Base-by-base conservation (phyloP, 345 rosid species). In the Eutrema japonicum region DNA sequence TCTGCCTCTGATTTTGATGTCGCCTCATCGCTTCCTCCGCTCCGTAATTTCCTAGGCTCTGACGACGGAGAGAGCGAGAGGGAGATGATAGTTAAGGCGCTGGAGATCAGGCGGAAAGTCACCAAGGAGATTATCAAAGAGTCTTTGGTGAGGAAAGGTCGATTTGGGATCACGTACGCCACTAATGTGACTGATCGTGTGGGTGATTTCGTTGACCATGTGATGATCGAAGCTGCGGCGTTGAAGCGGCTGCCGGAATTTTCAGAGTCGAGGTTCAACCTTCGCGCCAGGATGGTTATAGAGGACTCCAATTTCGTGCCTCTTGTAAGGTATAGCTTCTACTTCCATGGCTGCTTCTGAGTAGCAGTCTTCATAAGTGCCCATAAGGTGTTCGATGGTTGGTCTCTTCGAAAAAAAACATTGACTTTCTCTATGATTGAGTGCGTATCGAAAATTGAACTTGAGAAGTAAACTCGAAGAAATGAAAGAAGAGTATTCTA, bases 161-260 rank as follows among this genome's bases (percentile, higher is more conserved):
- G 86, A 74, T 91, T 94, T 61, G 97, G 98, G 57, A 86, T 91
- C 14, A 91, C 97, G 0, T 91, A 91, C 70, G 79, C 89, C 4
- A 74, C 87, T n/a, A 91, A 89, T 83, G 79, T 94, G 76, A 83
- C 80, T 7, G 66, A 67, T 36, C 82, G 83, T 68, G 64, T 90
- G 72, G 74, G 81, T 36, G 88, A 78, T 36, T 94, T 87, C 67
- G 75, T 89, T 41, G 98, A 91, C 72, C 74, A 83, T 68, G 85
- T 88, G 43, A 87, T 94, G 96, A 83, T 91, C 35, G 82, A 91
- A 73, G 97, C 97, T 10, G 98, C 96, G 14, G 78, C 87, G 12
- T 68, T 91, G 86, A 89, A 89, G 81, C 84, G 61, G 33, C 43
- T 70, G 53, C 89, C 91, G 32, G 89, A 87, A 68, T 94, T 73